These are phyloP conservation scores for Macrolepiota albuminosa DNA, from an alignment of 768 basidiomycete genomes.

Conservation along the genomic window DNA sequence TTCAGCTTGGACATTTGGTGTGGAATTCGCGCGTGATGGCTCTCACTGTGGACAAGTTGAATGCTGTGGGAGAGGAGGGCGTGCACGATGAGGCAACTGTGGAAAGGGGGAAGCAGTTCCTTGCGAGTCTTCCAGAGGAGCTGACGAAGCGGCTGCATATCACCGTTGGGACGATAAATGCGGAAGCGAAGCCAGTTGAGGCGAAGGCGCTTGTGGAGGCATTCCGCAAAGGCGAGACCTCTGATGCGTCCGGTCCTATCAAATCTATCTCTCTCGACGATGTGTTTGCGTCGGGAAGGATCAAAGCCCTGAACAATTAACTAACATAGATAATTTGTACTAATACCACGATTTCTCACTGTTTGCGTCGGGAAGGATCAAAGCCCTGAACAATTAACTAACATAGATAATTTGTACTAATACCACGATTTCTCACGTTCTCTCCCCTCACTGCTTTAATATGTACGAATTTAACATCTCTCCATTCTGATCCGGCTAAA, in stretches of 20 bases:
- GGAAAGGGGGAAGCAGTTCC: constrained; percentile 31
- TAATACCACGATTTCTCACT: background rate
- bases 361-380: constrained; percentile 16
- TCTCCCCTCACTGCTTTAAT: background rate
- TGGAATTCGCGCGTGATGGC: constrained; percentile 85
- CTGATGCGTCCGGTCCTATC: constrained; percentile 10
- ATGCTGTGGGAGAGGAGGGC: constrained; percentile 20
- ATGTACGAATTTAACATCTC: background rate
- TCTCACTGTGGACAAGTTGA: constrained; percentile 60
- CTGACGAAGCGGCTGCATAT: constrained; percentile 64
- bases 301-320: constrained; percentile 15
- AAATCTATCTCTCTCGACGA: constrained; percentile 12
- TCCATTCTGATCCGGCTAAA: background rate
- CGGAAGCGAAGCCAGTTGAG: constrained; percentile 57
- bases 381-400: constrained; percentile 11
- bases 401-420: background rate
- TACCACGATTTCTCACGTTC: background rate
- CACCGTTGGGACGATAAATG: constrained; percentile 72
- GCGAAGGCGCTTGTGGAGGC: constrained; percentile 58
- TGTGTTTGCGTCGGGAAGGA: constrained; percentile 14
- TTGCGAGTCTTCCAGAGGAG: constrained; percentile 40
- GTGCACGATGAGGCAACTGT: constrained; percentile 27
- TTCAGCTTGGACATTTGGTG: constrained; percentile 56
- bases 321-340: background rate
- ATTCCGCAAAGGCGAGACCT: constrained; percentile 37